Base-by-base conservation (phyloP, 2,329 filamentous ascomycete species). In the Aspergillus awamori region DNA sequence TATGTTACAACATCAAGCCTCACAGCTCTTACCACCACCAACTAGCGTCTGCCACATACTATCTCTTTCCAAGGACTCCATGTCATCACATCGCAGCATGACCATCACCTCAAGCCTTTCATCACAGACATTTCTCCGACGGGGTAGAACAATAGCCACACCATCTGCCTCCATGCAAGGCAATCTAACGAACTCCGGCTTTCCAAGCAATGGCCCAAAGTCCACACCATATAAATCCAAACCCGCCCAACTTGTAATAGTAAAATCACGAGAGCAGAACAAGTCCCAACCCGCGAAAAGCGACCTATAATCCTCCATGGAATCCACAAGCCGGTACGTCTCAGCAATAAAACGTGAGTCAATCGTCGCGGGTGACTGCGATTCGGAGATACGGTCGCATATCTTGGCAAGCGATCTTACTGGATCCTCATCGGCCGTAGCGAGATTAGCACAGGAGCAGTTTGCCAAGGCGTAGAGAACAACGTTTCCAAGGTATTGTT, bases 161-260 rank as follows among this genome's bases (percentile, higher is more conserved):
- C 59, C 55, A 55, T 61, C 55, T 2, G 63, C 64, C 30, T 65
- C 60, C 51, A 62, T 55, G 22, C 39, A 57, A 4, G 60, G 61
- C 24, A 66, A 0, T 7, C 59, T 48, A 13, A 66, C 57, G 13
- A 60, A 62, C 20, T 24, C 15, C 0, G 57, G 57, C 11, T 17
- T 22, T 0, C 63, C 63, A 10, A 65, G 10, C n/a, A 3, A 4
- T 13, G 2, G 17, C 1, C 60, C 63, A 58, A 66, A 66, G 1
- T 65, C 52, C 22, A 62, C 17, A 2, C 26, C 51, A 20, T 66
- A 62, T 1, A 30, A 8, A 30, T 30, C 28, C 28, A 2, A 65
- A 38, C 59, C 63, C 2, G 62, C 60, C 60, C 64, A 66, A 24
- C 56, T 63, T 7, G 62, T 64, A 7, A 66, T 57, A 0, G 56